Conservation (phyloP, 805 yeast species). For the Schwanniomyces occidentalis region DNA sequence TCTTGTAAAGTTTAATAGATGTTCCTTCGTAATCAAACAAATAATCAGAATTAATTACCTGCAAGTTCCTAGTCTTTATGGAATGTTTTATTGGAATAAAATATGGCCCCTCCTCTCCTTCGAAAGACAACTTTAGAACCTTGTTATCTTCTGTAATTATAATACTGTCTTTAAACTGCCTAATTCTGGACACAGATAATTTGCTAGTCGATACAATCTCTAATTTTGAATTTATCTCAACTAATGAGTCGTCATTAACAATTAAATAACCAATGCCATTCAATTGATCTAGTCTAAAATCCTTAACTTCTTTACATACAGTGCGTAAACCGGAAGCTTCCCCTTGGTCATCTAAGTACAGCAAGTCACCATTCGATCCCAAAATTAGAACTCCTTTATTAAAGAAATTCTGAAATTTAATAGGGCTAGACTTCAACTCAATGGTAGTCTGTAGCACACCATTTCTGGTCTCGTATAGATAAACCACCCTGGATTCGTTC, state of each 20-base stretch:
- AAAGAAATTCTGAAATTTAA: constrained; percentile 10
- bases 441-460: constrained; percentile 13
- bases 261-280: constrained; percentile 16
- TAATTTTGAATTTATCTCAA: constrained; percentile 8
- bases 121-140: constrained; percentile 7
- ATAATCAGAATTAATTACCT: not conserved
- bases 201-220: constrained; percentile 1
- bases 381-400: constrained; percentile 14
- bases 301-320: constrained; percentile 1
- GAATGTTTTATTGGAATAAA: not conserved
- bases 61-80: not conserved
- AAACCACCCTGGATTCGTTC: constrained; percentile 6
- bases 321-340: not conserved
- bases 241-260: constrained; percentile 6
- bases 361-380: constrained; percentile 12
- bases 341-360: constrained; percentile 7
- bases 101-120: too few relatives aligned
- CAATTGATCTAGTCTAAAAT: constrained; percentile 6
- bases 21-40: not conserved
- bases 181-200: constrained; percentile 13
- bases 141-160: constrained; percentile 11
- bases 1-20: not conserved
- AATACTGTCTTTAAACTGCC: constrained; percentile 10
- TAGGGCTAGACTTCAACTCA: constrained; percentile 9
- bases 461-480: constrained; percentile 10